Evolutionary conservation across 1,139 yeast genomes (phyloP), one percentile per base, ranked within the genome.

Genomic region (Candida sanyaensis): DNA sequence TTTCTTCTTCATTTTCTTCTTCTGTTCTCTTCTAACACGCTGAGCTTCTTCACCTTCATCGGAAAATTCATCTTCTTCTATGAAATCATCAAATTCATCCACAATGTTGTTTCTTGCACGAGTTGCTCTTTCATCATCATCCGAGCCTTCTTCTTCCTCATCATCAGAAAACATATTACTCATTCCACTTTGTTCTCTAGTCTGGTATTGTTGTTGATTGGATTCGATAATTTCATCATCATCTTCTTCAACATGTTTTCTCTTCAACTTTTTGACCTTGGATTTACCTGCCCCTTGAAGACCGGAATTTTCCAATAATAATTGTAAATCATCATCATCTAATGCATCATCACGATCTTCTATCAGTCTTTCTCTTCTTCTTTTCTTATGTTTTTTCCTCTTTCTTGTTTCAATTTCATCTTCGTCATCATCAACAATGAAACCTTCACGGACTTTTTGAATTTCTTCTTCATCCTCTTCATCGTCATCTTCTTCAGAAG

Each of bases 31-130:
- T 44, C 65, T 65, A 29, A 41, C 45, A 28, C 42, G 49, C 46
- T 68, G 66, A 12, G 68, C 61, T 24, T 69, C 75, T 55, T 83
- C 88, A 56, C 90, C 97, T 56, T 90, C 97, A 60, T 91, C 97
- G 4, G 96, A 89, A 62, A 87, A 87, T 64, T 92, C 97, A 65
- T 93, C 99, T 54, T 93, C 98, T 66, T 92, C 99, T 58, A 93
- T 93, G 70, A 93, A 93, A 64, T 92, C 99, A 63, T 91, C 99
- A 60, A 93, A 85, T 64, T 93, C 99, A 62, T 91, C 96, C 57
- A 84, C 62, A 42, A 72, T 70, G 56, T 73, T 69, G 30, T 30
- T 31, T 33, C 72, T 70, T 30, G 65, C 78, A 23, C 62, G 75
- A 8, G 71, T 75, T 13, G 65, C 73, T 9, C 60, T 77, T 17